Evolutionary conservation across 1,139 yeast species (phyloP), one percentile per base, ranked within the genome.

Genomic region (Pneumocystis murina): DNA sequence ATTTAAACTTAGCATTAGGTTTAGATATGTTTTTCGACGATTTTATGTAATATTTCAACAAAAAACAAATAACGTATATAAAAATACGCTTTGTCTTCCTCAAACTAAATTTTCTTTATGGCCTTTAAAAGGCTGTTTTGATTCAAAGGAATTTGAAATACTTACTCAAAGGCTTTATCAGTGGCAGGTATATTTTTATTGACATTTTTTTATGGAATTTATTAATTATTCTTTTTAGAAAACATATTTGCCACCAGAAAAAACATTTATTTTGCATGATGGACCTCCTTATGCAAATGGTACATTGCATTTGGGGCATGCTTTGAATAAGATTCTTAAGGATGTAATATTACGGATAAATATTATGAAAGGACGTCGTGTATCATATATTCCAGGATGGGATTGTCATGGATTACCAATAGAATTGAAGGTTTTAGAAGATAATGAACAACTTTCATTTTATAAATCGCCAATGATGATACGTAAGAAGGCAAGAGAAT

Each of bases 271-370:
- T 0, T 76, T 92, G 3, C 97, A 91, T 69, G 99, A 92, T 75
- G 99, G 99, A 0, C 99, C 99, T 0, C 99, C 99, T 0, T 92
- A 91, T 75, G 97, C 98, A 14, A 92, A 92, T 72, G 98, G 97
- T 3, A 89, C 86, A 67, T 77, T 92, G 35, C 99, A 92, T 72
- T 75, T 91, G 66, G 99, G 99, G 0, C 99, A 92, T 75, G 91
- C 97, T 0, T 75, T 92, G 71, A 92, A 92, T 75, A 92, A 92
- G 71, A 82, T 90, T 33, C 75, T 89, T 64, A 92, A 92, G 73
- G 99, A 92, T 74, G 83, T 92, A 63, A 83, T 91, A 64, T 83
- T 83, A 68, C 77, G 99, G 63, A 85, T 78, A 69, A 84, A 88
- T 70, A 75, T 91, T 58, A 74, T 86, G 61, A 75, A 78, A 59